Conservation (phyloP, 2,329 filamentous ascomycete species). For the Aspergillus tubingensis region DNA sequence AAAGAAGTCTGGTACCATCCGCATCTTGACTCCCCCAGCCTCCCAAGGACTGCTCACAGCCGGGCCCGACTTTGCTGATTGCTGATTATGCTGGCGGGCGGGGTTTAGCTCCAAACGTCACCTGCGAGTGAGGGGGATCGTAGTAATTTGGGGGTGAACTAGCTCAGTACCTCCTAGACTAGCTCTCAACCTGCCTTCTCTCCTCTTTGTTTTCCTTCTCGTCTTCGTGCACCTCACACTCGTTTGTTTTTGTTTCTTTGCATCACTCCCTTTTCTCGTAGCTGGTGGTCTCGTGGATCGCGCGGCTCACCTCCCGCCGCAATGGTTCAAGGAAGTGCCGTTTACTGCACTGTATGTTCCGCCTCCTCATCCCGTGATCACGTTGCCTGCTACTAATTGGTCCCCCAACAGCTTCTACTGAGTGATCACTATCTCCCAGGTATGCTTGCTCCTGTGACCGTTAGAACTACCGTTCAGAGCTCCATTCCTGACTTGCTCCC, state of each 20-base stretch:
- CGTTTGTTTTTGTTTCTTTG: slow-evolving; percentile 1
- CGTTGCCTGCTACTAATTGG: slow-evolving; percentile 10
- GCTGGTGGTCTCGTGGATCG: background rate
- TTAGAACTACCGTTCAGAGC: background rate
- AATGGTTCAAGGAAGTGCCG: slow-evolving; percentile 56
- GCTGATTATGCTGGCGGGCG: slow-evolving; percentile 20
- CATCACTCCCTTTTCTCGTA: slow-evolving; percentile 8
- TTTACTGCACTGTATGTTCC: slow-evolving; percentile 64
- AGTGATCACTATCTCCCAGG: slow-evolving; percentile 92
- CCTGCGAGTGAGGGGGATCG: slow-evolving; percentile 15
- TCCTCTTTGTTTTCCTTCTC: slow-evolving; percentile 1
- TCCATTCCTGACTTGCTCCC: slow-evolving; percentile 17
- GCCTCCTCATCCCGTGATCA: slow-evolving; percentile 6
- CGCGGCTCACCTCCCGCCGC: slow-evolving; percentile 10
- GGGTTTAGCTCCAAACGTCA: slow-evolving; percentile 22
- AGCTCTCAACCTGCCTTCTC: slow-evolving; percentile 8
- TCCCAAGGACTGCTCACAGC: background rate
- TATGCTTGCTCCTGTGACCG: slow-evolving; percentile 45
- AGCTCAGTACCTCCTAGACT: background rate
- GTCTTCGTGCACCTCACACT: background rate
- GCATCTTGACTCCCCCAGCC: background rate
- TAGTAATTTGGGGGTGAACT: slow-evolving; percentile 2
- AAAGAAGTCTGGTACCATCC: background rate
- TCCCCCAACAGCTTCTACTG: slow-evolving; percentile 71
- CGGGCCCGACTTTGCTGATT: background rate